phyloP scores from a whole-genome alignment of 2,329 filamentous ascomycete genomes.

The Ophiostoma montium region DNA sequence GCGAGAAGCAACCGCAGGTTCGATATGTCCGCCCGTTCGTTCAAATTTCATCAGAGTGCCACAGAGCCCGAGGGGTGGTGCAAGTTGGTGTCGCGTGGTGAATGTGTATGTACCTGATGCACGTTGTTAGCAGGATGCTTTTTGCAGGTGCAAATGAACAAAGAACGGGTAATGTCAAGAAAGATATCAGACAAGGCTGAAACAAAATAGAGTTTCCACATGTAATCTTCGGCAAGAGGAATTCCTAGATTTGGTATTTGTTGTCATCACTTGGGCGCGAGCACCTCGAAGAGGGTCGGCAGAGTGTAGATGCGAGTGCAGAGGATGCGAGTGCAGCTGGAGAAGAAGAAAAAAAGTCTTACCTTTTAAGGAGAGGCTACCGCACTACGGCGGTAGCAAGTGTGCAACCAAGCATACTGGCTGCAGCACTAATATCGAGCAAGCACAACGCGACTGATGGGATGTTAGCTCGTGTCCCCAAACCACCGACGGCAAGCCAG shows the following conservation, averaged over 20 bases:
- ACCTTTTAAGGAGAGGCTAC: slow-evolving; percentile 29
- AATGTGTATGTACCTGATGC: slow-evolving; percentile 9
- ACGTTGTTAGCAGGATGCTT: slow-evolving; percentile 11
- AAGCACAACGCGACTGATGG: background rate
- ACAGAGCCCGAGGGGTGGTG: slow-evolving; percentile 1
- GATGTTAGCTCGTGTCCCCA: background rate
- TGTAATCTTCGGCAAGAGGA: slow-evolving; percentile 53
- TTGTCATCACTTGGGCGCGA: slow-evolving; percentile 40
- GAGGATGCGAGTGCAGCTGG: too few relatives aligned
- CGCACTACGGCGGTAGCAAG: background rate
- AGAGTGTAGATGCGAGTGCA: too few relatives aligned
- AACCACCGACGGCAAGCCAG: background rate
- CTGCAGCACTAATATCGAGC: background rate
- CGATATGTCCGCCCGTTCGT: slow-evolving; percentile 58
- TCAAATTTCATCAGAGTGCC: slow-evolving; percentile 48
- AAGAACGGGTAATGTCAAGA: slow-evolving; percentile 9
- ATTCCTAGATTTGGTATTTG: slow-evolving; percentile 46
- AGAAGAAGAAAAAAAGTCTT: slow-evolving; percentile 17
- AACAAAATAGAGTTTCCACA: slow-evolving; percentile 44
- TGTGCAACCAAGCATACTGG: background rate
- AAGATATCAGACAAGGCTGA: slow-evolving; percentile 53
- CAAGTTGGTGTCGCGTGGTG: background rate
- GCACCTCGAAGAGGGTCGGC: background rate
- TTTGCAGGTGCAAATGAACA: background rate
- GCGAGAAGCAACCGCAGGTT: slow-evolving; percentile 31